A percentile compares a stretch with the other conserved stretches of the same genome.
Evolutionary conservation across 441 rosid species (phyloP).

Genomic region (Eruca vesicaria): DNA sequence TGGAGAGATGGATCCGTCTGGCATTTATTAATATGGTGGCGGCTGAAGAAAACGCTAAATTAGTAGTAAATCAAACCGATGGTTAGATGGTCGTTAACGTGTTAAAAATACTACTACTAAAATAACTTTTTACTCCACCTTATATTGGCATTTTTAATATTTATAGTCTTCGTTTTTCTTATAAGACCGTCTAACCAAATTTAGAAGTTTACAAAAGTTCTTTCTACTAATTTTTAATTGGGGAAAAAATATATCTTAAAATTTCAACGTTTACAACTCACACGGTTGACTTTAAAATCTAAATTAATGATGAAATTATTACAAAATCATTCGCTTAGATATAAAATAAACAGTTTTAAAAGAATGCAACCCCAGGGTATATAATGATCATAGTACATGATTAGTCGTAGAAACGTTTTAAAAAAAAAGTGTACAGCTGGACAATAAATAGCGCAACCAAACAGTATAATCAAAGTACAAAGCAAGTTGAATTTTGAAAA

Average conservation of each 20-base stretch:
- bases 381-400: not conserved
- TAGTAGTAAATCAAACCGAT: not conserved
- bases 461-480: not conserved
- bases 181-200: not conserved
- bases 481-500: not conserved
- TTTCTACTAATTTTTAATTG: not conserved
- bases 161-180: not conserved
- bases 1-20: slow-evolving; percentile 14
- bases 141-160: not conserved
- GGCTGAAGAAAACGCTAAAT: not conserved
- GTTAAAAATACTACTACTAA: not conserved
- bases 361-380: not conserved
- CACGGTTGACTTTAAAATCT: not conserved
- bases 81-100: not conserved
- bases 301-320: not conserved
- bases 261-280: not conserved
- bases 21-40: slow-evolving; percentile 8
- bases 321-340: not conserved
- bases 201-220: not conserved
- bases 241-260: not conserved
- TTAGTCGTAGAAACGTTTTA: not conserved
- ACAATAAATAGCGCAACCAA: not conserved
- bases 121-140: too few relatives aligned
- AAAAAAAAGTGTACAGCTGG: slow-evolving; percentile 12
- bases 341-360: not conserved